These are phyloP conservation scores for Hymenoscyphus albidus DNA, from an alignment of 2,329 filamentous ascomycete species.

Conservation along the genomic window DNA sequence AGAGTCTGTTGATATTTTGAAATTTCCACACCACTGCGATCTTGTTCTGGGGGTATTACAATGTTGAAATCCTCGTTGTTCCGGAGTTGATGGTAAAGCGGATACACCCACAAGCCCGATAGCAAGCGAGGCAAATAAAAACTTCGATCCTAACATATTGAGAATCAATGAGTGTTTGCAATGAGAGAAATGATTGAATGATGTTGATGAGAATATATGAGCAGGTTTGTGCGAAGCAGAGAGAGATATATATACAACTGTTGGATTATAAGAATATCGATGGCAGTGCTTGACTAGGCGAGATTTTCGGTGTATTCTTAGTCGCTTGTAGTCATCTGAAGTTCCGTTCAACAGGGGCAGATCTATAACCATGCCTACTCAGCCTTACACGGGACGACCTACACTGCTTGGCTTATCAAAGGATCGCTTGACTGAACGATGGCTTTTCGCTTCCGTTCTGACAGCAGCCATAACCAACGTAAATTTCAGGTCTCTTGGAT, in stretches of 20 bases:
- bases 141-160: conserved; percentile 2
- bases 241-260: not conserved
- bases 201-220: conserved; percentile 1
- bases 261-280: not conserved
- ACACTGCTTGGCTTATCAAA: too few relatives aligned
- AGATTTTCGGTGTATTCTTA: not conserved
- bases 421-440: not conserved
- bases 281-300: not conserved
- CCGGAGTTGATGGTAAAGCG: not conserved
- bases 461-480: not conserved
- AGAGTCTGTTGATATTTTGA: not conserved
- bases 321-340: not conserved
- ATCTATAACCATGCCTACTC: not conserved
- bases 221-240: not conserved
- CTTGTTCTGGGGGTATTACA: not conserved
- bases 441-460: not conserved
- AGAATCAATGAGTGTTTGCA: not conserved
- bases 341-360: not conserved
- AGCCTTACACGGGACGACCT: not conserved
- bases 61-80: not conserved
- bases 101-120: not conserved
- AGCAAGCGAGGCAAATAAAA: not conserved
- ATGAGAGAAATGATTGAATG: not conserved
- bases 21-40: not conserved
- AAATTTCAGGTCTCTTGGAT: not conserved